Percentiles rank a stretch among this genome's conserved stretches.
These are phyloP conservation scores for Diddensiella transvaalensis DNA, from an alignment of 805 yeast genomes.

Conservation along the genomic window DNA sequence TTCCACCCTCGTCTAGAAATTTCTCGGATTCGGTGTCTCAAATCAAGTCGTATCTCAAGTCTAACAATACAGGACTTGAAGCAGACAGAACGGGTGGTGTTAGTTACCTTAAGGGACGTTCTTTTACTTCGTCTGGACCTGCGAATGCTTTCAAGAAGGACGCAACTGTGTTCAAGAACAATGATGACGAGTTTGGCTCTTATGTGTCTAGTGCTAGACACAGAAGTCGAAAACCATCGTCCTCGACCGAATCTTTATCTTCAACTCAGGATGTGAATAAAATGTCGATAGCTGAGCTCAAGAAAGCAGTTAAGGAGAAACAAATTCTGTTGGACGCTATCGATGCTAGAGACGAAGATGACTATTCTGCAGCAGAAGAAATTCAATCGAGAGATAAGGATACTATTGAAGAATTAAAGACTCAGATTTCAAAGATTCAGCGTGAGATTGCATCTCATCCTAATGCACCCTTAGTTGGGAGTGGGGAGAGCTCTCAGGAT, in stretches of 20 bases:
- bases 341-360: slow-evolving; percentile 54
- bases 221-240: slow-evolving; percentile 38
- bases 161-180: slow-evolving; percentile 63
- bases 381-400: slow-evolving; percentile 40
- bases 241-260: slow-evolving; percentile 1
- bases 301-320: slow-evolving; percentile 67
- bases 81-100: slow-evolving; percentile 28
- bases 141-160: slow-evolving; percentile 38
- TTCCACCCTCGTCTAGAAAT: slow-evolving; percentile 80
- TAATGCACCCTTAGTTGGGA: slow-evolving; percentile 22
- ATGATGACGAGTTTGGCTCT: slow-evolving; percentile 57
- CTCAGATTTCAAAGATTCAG: slow-evolving; percentile 50
- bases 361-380: slow-evolving; percentile 36
- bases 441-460: slow-evolving; percentile 31
- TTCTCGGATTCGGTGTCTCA: slow-evolving; percentile 67
- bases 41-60: slow-evolving; percentile 62
- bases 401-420: slow-evolving; percentile 63
- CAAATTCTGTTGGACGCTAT: slow-evolving; percentile 65
- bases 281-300: slow-evolving; percentile 49
- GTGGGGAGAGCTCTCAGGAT: slow-evolving; percentile 39
- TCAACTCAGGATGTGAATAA: slow-evolving; percentile 14
- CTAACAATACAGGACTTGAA: slow-evolving; percentile 30
- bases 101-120: slow-evolving; percentile 33
- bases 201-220: slow-evolving; percentile 64
- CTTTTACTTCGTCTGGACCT: slow-evolving; percentile 32